Percentiles rank a stretch among this genome's conserved stretches.
phyloP scores from a whole-genome alignment of 2,329 filamentous ascomycete species.

The Xylariales sp. region DNA sequence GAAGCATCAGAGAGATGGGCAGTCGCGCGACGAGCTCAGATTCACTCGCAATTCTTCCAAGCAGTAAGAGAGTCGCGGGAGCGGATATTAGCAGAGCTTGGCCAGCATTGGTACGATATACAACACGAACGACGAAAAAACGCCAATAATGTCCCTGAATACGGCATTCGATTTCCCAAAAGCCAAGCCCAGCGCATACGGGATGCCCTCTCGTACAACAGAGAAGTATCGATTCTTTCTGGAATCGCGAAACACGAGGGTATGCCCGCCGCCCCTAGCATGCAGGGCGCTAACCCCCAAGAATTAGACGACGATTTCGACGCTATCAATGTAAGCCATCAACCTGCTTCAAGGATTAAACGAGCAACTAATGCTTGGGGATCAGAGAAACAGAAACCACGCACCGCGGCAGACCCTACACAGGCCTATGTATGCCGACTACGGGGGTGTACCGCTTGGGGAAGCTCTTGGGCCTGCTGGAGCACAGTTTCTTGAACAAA shows the following conservation, averaged over 20 bases:
- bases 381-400: conserved; percentile 49
- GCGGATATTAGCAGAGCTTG: conserved; percentile 80
- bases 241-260: conserved; percentile 95
- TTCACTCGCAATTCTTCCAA: conserved; percentile 92
- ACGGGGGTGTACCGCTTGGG: conserved; percentile 60
- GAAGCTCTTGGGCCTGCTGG: conserved; percentile 73
- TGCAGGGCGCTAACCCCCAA: conserved; percentile 75
- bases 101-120: conserved; percentile 91
- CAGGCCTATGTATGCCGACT: conserved; percentile 58
- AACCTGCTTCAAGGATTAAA: background rate
- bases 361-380: conserved; percentile 32
- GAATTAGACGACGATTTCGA: conserved; percentile 90
- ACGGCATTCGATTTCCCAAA: conserved; percentile 82
- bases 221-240: conserved; percentile 90
- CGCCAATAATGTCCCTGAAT: conserved; percentile 83
- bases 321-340: conserved; percentile 81
- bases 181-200: conserved; percentile 80
- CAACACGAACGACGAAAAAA: conserved; percentile 86
- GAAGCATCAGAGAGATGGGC: conserved; percentile 79
- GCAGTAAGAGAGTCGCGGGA: conserved; percentile 85
- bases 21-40: conserved; percentile 84
- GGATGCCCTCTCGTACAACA: conserved; percentile 92
- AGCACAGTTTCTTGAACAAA: conserved; percentile 89
- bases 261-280: conserved; percentile 92
- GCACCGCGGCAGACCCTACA: conserved; percentile 53